Percentiles rank a stretch among this genome's conserved stretches.
phyloP scores from a whole-genome alignment of 768 basidiomycete species.

The Trametes gibbosa region DNA sequence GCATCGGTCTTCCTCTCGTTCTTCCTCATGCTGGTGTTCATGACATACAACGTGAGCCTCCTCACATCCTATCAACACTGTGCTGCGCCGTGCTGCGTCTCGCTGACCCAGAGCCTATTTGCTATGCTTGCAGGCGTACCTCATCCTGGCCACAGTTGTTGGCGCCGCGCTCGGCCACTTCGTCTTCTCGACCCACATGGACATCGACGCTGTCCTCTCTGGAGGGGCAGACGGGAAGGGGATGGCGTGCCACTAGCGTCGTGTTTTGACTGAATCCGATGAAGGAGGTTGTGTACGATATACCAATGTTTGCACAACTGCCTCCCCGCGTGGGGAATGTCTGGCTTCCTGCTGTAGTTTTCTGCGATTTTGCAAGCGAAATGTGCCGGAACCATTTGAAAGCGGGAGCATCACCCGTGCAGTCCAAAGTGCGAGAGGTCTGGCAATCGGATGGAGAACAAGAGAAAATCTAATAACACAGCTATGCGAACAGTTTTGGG shows the following conservation, averaged over 20 bases:
- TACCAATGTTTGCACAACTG: no score
- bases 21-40: slow-evolving; percentile 94
- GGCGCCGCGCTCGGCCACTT: slow-evolving; percentile 86
- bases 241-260: slow-evolving; percentile 71
- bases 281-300: slow-evolving; percentile 9
- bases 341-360: not conserved
- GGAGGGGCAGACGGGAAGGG: slow-evolving; percentile 50
- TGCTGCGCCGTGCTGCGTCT: not conserved
- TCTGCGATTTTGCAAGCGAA: not conserved
- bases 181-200: slow-evolving; percentile 64
- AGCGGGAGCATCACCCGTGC: no score
- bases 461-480: slow-evolving; percentile 24
- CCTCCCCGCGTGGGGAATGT: no score
- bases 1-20: slow-evolving; percentile 73
- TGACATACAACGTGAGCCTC: slow-evolving; percentile 88
- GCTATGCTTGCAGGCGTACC: slow-evolving; percentile 60
- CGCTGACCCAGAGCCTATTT: not conserved
- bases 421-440: not conserved
- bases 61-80: not conserved
- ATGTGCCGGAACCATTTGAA: not conserved
- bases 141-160: slow-evolving; percentile 75
- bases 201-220: slow-evolving; percentile 54
- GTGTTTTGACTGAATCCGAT: no score
- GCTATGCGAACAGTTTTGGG: slow-evolving; percentile 25
- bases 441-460: not conserved